A percentile compares a stretch with the other conserved stretches of the same genome.
Evolutionary conservation across 2,329 filamentous ascomycete genomes (phyloP).

Genomic region (Dendryphion nanum): DNA sequence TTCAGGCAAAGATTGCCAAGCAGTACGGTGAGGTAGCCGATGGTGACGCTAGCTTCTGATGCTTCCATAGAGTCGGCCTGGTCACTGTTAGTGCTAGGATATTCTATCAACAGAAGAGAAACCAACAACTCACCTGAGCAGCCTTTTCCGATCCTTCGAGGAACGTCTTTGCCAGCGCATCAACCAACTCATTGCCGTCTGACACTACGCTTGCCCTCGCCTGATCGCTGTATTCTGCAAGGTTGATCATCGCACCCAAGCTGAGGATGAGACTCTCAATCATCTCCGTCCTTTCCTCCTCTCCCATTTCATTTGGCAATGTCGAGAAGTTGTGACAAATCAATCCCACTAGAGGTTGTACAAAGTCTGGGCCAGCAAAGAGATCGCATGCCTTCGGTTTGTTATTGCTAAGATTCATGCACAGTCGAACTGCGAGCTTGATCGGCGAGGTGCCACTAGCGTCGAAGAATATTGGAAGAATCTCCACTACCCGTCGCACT

Average conservation of each 20-base stretch:
- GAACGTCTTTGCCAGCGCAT: conserved; percentile 64
- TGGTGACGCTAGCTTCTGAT: conserved; percentile 74
- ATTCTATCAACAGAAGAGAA: neutral
- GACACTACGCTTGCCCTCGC: conserved; percentile 43
- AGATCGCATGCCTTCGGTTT: conserved; percentile 65
- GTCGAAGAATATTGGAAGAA: conserved; percentile 34
- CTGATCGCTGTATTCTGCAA: conserved; percentile 72
- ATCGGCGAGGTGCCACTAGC: conserved; percentile 14
- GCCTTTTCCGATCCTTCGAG: conserved; percentile 64
- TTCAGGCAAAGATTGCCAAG: conserved; percentile 76
- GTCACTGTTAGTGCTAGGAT: conserved; percentile 11
- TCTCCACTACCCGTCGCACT: conserved; percentile 52
- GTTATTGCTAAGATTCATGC: conserved; percentile 85
- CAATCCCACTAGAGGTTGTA: conserved; percentile 38
- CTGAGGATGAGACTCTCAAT: conserved; percentile 74
- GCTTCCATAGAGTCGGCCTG: conserved; percentile 62
- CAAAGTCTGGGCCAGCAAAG: conserved; percentile 59
- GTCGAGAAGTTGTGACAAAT: conserved; percentile 26
- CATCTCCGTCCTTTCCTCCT: conserved; percentile 52
- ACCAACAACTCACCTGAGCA: conserved; percentile 60
- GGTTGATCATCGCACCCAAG: conserved; percentile 81
- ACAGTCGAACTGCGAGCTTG: conserved; percentile 63
- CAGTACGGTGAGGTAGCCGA: conserved; percentile 82
- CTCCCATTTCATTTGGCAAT: conserved; percentile 33
- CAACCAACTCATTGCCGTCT: conserved; percentile 49